Evolutionary conservation across 2,329 filamentous ascomycete species (phyloP).

Genomic region (Decorospora gaudefroyi): DNA sequence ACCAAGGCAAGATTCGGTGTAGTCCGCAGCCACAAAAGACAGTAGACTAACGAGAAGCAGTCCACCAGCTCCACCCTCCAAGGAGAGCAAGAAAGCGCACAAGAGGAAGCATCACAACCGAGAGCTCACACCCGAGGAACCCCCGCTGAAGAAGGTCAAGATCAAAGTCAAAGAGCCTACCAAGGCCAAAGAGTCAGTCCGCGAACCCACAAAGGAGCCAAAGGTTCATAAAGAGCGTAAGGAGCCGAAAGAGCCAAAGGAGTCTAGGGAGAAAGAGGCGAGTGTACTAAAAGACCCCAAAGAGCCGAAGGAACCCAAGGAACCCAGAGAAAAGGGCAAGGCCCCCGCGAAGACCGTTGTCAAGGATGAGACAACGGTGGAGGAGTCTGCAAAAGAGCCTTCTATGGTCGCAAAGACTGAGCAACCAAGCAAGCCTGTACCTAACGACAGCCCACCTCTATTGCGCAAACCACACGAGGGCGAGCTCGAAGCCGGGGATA

Average conservation of each 20-base stretch:
- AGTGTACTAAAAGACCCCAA: slow-evolving; percentile 22
- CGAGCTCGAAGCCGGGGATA: slow-evolving; percentile 39
- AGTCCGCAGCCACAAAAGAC: not conserved
- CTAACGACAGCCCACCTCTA: slow-evolving; percentile 36
- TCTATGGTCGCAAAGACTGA: slow-evolving; percentile 30
- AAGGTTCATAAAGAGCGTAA: slow-evolving; percentile 15
- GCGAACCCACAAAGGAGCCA: slow-evolving; percentile 21
- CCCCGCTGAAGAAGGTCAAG: slow-evolving; percentile 35
- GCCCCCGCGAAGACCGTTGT: slow-evolving; percentile 27
- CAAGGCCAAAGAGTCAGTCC: slow-evolving; percentile 15
- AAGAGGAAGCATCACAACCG: slow-evolving; percentile 35
- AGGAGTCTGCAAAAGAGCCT: slow-evolving; percentile 35
- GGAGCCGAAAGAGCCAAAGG: slow-evolving; percentile 21
- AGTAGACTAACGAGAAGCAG: slow-evolving; percentile 4
- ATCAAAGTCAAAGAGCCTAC: slow-evolving; percentile 16
- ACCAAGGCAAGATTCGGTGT: not conserved
- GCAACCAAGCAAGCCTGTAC: slow-evolving; percentile 29
- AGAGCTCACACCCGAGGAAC: slow-evolving; percentile 37
- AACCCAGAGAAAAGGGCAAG: slow-evolving; percentile 34
- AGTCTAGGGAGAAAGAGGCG: slow-evolving; percentile 22
- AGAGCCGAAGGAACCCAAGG: slow-evolving; percentile 27
- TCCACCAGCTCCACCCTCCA: slow-evolving; percentile 17
- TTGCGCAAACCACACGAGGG: slow-evolving; percentile 36
- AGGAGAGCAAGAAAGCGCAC: slow-evolving; percentile 31
- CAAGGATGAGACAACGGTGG: slow-evolving; percentile 38